Conservation (phyloP, 2,329 filamentous ascomycete genomes). For the Clarireedia hainanense region DNA sequence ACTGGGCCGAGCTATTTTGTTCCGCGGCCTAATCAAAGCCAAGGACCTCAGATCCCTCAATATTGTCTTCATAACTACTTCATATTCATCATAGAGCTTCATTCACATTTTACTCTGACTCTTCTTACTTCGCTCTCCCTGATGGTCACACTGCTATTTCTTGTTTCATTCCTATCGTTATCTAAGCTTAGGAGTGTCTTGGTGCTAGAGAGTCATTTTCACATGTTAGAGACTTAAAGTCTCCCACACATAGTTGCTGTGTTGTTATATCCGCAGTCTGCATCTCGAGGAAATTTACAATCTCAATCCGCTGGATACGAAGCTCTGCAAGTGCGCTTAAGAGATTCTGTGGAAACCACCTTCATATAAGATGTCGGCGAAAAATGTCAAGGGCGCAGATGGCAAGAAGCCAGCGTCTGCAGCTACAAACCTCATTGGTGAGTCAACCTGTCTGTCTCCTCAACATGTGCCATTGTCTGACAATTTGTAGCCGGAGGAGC, state of each 20-base stretch:
- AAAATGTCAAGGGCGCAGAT: constrained; percentile 45
- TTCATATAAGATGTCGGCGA: constrained; percentile 45
- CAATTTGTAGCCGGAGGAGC: constrained; percentile 70
- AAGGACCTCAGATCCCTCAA: not conserved
- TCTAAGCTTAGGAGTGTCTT: not conserved
- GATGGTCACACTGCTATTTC: not conserved
- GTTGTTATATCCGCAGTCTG: not conserved
- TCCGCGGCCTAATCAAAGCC: constrained; percentile 3
- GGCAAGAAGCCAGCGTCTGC: constrained; percentile 73
- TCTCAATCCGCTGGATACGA: not conserved
- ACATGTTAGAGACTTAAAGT: not conserved
- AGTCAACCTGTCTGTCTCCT: constrained; percentile 9
- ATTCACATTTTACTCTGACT: not conserved
- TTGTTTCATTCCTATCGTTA: not conserved
- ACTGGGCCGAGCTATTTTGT: constrained; percentile 7
- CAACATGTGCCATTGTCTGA: constrained; percentile 13
- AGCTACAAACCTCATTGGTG: constrained; percentile 87
- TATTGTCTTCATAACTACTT: too few relatives aligned
- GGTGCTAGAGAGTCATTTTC: not conserved
- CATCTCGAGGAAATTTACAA: not conserved
- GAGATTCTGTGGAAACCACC: not conserved
- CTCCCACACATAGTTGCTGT: not conserved
- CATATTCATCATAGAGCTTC: not conserved
- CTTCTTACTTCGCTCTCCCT: not conserved
- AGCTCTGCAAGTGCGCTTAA: not conserved